phyloP scores from a whole-genome alignment of 768 basidiomycete species.

The Tubosaeta sp. region DNA sequence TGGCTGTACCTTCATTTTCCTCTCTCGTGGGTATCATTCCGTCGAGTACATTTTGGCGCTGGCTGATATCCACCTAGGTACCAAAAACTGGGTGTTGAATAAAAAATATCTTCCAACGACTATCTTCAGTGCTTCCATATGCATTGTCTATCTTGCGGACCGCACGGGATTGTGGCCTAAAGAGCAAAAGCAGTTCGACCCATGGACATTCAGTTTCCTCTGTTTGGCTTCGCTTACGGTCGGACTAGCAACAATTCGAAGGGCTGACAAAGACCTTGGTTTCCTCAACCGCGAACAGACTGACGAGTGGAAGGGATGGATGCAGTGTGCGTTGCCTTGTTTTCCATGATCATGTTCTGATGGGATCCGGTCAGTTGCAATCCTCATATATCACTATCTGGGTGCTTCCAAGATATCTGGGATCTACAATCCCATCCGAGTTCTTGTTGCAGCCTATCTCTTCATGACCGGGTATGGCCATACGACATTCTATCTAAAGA shows the following conservation, averaged over 20 bases:
- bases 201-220: slow-evolving; percentile 64
- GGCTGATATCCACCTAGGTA: slow-evolving; percentile 15
- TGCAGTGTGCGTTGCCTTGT: slow-evolving; percentile 66
- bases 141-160: slow-evolving; percentile 75
- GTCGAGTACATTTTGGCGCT: slow-evolving; percentile 5
- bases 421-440: slow-evolving; percentile 90
- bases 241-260: slow-evolving; percentile 64
- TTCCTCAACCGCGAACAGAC: slow-evolving; percentile 91
- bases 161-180: slow-evolving; percentile 86
- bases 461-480: slow-evolving; percentile 96
- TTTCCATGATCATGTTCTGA: background rate
- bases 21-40: slow-evolving; percentile 26
- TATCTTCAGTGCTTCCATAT: slow-evolving; percentile 61
- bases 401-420: slow-evolving; percentile 88
- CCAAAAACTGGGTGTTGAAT: slow-evolving; percentile 15
- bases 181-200: slow-evolving; percentile 80
- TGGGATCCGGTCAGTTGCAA: slow-evolving; percentile 53
- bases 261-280: slow-evolving; percentile 77
- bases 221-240: slow-evolving; percentile 46
- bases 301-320: slow-evolving; percentile 98
- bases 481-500: slow-evolving; percentile 83
- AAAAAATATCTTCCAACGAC: slow-evolving; percentile 38
- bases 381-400: slow-evolving; percentile 90
- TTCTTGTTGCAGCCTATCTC: slow-evolving; percentile 82
- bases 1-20: slow-evolving; percentile 47